These are phyloP conservation scores for Rubia peregrina DNA, from an alignment of 305 asterid genomes.

Conservation along the genomic window DNA sequence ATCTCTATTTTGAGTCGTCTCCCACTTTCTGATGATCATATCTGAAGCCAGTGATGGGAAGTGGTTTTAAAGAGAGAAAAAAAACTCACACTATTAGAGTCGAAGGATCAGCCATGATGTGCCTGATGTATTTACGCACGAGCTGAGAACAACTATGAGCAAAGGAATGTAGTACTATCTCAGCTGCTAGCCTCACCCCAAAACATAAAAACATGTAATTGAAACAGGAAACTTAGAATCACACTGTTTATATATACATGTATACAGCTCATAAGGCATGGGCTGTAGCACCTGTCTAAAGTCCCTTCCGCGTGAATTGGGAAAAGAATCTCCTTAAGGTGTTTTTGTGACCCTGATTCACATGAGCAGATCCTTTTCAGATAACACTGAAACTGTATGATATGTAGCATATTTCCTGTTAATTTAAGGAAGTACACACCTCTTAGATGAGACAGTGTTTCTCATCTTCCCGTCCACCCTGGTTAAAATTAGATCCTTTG, in stretches of 20 bases:
- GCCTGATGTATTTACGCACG: not conserved
- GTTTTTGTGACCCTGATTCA: conserved; percentile 38
- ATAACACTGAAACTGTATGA: not conserved
- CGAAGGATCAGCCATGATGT: not conserved
- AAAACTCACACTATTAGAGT: not conserved
- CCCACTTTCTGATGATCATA: not conserved
- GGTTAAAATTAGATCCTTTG: conserved; percentile 31
- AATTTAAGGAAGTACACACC: conserved; percentile 28
- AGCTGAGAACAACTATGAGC: not conserved
- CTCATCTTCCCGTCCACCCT: conserved; percentile 37
- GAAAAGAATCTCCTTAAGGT: conserved; percentile 21
- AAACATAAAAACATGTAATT: not conserved
- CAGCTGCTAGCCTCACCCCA: not conserved
- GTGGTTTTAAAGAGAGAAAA: not conserved
- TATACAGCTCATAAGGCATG: conserved; percentile 16
- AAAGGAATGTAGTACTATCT: not conserved
- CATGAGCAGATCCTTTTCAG: conserved; percentile 1
- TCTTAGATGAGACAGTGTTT: conserved; percentile 35
- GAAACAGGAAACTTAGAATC: not conserved
- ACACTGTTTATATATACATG: conserved; percentile 22
- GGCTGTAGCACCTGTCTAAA: conserved; percentile 15
- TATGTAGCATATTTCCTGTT: not conserved
- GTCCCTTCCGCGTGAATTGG: conserved; percentile 8
- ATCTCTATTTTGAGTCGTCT: not conserved
- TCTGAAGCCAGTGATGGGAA: not conserved